Evolutionary conservation across 1,139 yeast species (phyloP).

Genomic region (Protomyces pachydermus): DNA sequence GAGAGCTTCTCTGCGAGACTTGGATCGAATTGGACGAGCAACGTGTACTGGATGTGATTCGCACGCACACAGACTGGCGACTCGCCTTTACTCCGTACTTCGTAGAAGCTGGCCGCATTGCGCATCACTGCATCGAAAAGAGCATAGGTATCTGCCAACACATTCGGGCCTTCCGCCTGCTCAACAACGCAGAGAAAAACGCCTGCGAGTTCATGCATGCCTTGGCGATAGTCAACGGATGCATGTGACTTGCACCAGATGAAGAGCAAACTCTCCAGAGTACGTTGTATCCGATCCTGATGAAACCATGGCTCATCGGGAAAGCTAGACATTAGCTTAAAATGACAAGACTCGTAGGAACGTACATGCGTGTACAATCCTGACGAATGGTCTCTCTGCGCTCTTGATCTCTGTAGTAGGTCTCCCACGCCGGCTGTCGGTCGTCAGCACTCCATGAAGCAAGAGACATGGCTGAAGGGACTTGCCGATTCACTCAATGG

Average conservation of each 20-base stretch:
- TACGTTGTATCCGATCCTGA: conserved; percentile 36
- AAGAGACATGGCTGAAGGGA: not conserved
- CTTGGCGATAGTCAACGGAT: conserved; percentile 55
- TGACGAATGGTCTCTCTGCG: conserved; percentile 37
- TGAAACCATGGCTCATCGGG: conserved; percentile 54
- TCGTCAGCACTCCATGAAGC: not conserved
- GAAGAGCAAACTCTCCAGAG: conserved; percentile 47
- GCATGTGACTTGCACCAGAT: conserved; percentile 52
- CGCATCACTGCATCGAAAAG: conserved; percentile 39
- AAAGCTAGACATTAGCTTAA: conserved; percentile 32
- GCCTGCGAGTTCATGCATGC: conserved; percentile 58
- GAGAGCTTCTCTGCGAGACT: conserved; percentile 39
- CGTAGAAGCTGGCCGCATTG: conserved; percentile 38
- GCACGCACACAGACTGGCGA: not conserved
- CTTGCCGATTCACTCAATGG: conserved; percentile 11
- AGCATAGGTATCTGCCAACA: conserved; percentile 38
- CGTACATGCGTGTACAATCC: conserved; percentile 53
- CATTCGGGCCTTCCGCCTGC: conserved; percentile 25
- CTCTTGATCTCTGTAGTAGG: conserved; percentile 34
- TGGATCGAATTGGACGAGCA: conserved; percentile 42
- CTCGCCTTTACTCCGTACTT: conserved; percentile 36
- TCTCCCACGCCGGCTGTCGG: conserved; percentile 28
- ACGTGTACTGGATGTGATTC: conserved; percentile 39
- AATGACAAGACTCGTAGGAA: not conserved
- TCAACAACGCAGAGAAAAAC: conserved; percentile 41